Evolutionary conservation across 441 rosid species (phyloP).

Genomic region (Macaranga tanarius): DNA sequence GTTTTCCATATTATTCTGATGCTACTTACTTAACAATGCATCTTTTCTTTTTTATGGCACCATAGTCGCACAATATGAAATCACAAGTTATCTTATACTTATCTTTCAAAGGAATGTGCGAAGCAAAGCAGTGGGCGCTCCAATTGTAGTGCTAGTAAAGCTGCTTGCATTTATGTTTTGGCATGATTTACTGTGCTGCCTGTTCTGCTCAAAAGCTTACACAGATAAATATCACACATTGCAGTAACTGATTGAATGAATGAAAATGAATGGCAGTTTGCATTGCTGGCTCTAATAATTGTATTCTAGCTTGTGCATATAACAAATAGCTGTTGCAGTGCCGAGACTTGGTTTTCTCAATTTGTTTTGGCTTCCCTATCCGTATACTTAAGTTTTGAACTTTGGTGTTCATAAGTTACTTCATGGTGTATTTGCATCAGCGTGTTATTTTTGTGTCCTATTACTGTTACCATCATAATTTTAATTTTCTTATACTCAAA

Average conservation of each 20-base stretch:
- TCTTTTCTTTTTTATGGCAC: constrained; percentile 2
- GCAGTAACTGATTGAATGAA: background rate
- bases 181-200: background rate
- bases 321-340: too few species aligned
- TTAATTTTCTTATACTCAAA: background rate
- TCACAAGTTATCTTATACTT: background rate
- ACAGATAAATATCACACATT: background rate
- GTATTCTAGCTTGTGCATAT: too few species aligned
- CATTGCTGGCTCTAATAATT: too few species aligned
- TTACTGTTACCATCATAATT: background rate
- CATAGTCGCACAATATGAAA: background rate
- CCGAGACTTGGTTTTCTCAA: background rate
- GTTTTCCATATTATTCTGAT: constrained; percentile 6
- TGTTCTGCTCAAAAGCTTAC: background rate
- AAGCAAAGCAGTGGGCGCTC: background rate
- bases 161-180: background rate
- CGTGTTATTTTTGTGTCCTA: background rate
- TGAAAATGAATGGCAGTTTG: too few species aligned
- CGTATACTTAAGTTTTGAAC: background rate
- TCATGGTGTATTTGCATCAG: background rate
- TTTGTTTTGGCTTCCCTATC: background rate
- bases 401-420: background rate
- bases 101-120: background rate
- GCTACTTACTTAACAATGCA: background rate
- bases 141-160: background rate